Base-by-base conservation (phyloP, 2,329 filamentous ascomycete genomes). In the Domatiomyces globalis region DNA sequence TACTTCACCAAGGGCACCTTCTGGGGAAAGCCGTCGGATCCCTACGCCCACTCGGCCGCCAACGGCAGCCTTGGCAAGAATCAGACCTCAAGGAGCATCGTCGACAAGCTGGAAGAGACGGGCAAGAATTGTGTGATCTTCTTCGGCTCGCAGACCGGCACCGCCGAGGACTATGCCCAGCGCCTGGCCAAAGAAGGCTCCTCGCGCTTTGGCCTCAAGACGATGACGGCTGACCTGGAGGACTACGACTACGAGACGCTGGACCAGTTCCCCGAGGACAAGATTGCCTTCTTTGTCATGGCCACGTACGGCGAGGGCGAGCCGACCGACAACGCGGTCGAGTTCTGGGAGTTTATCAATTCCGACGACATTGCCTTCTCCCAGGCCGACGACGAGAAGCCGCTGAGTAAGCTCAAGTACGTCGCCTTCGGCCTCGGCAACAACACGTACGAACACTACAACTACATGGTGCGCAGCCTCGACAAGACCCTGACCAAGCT, bases 361-460 rank as follows among this genome's bases (percentile, higher is more conserved):
- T 79, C 78, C 58, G 89, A 96, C 17, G 87, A 92, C 51, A 75
- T 84, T 52, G 72, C 79, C 60, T 96, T 96, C 71, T 80, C 88
- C 63, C 79, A 81, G 61, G 72, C 67, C 50, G 64, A 68, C 45
- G 67, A 68, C 15, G 77, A 79, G 45, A 78, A 83, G 56, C 79
- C 90, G 48, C 79, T 98, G 50, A 75, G 72, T 49, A 89, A 87
- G 63, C 78, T 98, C 65, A 90, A 89, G 68, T 98, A 89, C 65
- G 88, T 98, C 63, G 79, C 88, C 52, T 98, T 98, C 63, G 92
- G 92, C 63, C 81, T 98, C 42, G 92, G 92, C 60, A 98, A 98
- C 76, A 98, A 96, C 75, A 96, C 92, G 25, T 98, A 98, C 67
- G 92, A 98, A 67, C 92, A 98, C 75, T 98, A 95, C 77, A 98